These are phyloP conservation scores for Remersonia thermophila DNA, from an alignment of 2,329 filamentous ascomycete species.

Conservation along the genomic window DNA sequence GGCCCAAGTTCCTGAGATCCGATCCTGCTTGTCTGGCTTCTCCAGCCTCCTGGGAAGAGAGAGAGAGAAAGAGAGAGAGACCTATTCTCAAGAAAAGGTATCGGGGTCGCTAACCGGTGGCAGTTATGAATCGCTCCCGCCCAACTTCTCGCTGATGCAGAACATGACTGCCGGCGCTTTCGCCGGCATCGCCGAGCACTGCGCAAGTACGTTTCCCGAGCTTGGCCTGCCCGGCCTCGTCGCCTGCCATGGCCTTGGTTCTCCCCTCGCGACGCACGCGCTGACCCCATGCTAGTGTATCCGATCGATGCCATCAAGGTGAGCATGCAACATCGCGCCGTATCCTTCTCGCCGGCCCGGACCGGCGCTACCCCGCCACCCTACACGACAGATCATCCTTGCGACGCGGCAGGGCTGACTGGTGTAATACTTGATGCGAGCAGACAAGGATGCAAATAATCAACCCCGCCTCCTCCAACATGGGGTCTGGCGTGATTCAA, in stretches of 20 bases:
- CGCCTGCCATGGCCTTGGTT: constrained; percentile 9
- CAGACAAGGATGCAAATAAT: constrained; percentile 98
- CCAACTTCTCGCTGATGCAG: constrained; percentile 84
- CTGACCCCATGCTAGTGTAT: constrained; percentile 54
- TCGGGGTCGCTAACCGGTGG: constrained; percentile 9
- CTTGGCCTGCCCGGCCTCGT: constrained; percentile 32
- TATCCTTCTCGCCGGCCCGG: neutral
- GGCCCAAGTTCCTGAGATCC: neutral
- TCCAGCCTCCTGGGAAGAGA: neutral
- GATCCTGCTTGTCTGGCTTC: neutral
- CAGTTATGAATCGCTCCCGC: constrained; percentile 83
- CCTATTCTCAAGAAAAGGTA: too few relatives aligned
- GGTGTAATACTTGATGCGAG: constrained; percentile 7
- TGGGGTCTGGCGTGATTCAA: constrained; percentile 83
- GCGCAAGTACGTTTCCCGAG: constrained; percentile 13
- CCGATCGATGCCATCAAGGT: constrained; percentile 98
- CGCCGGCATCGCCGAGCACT: constrained; percentile 68
- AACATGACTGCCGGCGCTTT: constrained; percentile 97
- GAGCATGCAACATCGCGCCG: constrained; percentile 12
- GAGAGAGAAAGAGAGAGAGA: too few relatives aligned
- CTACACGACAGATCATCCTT: too few relatives aligned
- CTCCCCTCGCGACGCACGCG: too few relatives aligned
- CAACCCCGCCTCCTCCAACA: constrained; percentile 65
- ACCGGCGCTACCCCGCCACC: neutral
- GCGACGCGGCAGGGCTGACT: too few relatives aligned